Conservation (phyloP, 768 basidiomycete genomes). For the Saitozyma podzolica region DNA sequence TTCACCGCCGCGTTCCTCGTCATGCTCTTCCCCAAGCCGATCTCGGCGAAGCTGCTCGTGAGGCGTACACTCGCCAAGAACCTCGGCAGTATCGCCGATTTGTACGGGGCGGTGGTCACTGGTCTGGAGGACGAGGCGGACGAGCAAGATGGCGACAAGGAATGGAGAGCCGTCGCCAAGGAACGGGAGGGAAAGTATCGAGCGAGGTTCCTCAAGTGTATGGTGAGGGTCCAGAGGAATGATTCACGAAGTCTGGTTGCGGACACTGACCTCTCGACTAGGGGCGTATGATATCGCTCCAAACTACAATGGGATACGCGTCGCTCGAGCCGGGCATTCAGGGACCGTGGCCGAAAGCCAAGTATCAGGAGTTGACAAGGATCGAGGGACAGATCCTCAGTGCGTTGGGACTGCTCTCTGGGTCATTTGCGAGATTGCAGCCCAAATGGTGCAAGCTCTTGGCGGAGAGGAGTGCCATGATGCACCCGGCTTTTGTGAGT, state of each 20-base stretch:
- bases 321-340: slow-evolving; percentile 27
- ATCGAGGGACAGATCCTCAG: slow-evolving; percentile 56
- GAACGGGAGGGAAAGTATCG: background rate
- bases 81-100: slow-evolving; percentile 55
- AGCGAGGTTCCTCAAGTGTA: too few species aligned
- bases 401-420: slow-evolving; percentile 50
- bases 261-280: too few species aligned
- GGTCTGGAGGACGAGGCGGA: slow-evolving; percentile 52
- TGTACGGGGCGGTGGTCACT: slow-evolving; percentile 53
- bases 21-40: slow-evolving; percentile 60
- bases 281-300: too few species aligned
- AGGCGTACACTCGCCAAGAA: slow-evolving; percentile 56
- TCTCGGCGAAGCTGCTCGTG: slow-evolving; percentile 59
- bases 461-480: slow-evolving; percentile 57
- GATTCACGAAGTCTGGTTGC: too few species aligned
- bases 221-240: too few species aligned
- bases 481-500: slow-evolving; percentile 62
- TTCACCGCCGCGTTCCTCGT: slow-evolving; percentile 60
- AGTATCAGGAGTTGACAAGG: slow-evolving; percentile 57
- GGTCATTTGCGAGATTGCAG: slow-evolving; percentile 58
- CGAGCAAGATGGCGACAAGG: background rate
- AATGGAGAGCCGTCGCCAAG: too few species aligned
- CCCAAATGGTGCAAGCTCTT: slow-evolving; percentile 55
- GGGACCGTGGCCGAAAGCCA: slow-evolving; percentile 60
- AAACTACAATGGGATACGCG: too few species aligned